These are phyloP conservation scores for Rhodomyrtus tomentosa DNA, from an alignment of 345 rosid genomes.

Conservation along the genomic window DNA sequence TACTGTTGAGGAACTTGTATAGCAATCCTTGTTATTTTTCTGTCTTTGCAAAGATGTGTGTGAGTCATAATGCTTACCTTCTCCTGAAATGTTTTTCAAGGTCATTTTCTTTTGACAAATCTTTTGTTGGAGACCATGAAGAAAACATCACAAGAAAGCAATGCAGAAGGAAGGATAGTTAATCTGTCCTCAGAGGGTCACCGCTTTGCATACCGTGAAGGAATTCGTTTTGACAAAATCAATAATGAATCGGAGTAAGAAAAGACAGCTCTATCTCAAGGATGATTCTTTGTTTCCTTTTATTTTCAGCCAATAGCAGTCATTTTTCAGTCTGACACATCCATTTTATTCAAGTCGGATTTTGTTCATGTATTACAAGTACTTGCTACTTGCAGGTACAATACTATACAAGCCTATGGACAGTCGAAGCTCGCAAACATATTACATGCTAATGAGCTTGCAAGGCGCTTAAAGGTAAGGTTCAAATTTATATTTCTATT, in stretches of 20 bases:
- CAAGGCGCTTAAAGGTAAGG: conserved; percentile 18
- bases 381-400: neutral
- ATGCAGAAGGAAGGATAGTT: conserved; percentile 46
- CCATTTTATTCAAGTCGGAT: neutral
- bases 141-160: conserved; percentile 28
- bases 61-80: neutral
- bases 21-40: neutral
- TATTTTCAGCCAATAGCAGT: neutral
- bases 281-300: neutral
- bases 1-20: neutral
- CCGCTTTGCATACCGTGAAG: conserved; percentile 19
- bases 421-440: conserved; percentile 28
- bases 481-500: neutral
- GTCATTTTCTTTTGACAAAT: conserved; percentile 54
- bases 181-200: conserved; percentile 40
- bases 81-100: conserved; percentile 10
- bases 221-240: conserved; percentile 35
- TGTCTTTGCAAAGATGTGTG: neutral
- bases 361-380: neutral
- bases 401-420: conserved; percentile 10
- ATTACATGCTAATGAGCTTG: conserved; percentile 26
- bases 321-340: neutral
- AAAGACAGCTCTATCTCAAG: neutral
- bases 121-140: conserved; percentile 39
- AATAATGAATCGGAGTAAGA: conserved; percentile 33